Conservation (phyloP, 202 grass and related monocot species). For the Schoenoplectus tabernaemontani region DNA sequence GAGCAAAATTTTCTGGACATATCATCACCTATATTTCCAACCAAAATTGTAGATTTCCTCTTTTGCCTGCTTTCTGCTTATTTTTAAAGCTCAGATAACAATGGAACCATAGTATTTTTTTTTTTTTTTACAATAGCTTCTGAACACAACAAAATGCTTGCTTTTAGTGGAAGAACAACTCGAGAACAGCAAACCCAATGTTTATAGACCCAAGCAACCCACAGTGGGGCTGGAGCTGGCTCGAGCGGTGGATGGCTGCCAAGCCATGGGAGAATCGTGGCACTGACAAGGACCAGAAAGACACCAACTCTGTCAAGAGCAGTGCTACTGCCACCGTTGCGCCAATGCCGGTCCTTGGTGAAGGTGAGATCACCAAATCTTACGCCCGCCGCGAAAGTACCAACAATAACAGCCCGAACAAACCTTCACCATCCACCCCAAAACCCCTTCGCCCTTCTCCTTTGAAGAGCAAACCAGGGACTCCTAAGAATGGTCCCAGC, state of each 20-base stretch:
- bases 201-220: constrained; percentile 90
- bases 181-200: constrained; percentile 77
- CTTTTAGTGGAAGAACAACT: constrained; percentile 85
- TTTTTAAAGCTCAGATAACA: background rate
- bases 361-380: constrained; percentile 83
- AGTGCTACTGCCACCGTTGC: background rate
- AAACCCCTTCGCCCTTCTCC: constrained; percentile 50
- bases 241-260: constrained; percentile 96
- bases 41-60: too few relatives aligned
- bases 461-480: constrained; percentile 46
- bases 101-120: background rate
- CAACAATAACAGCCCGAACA: constrained; percentile 41
- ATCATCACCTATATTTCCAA: too few relatives aligned
- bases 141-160: background rate
- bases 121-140: background rate
- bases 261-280: constrained; percentile 70
- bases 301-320: constrained; percentile 43
- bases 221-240: constrained; percentile 98
- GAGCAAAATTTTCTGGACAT: background rate
- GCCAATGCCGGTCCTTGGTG: constrained; percentile 36
- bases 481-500: constrained; percentile 42
- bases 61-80: too few relatives aligned
- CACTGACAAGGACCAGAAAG: constrained; percentile 57
- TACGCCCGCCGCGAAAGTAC: constrained; percentile 48
- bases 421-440: constrained; percentile 54